Conservation (phyloP, 257 asterid genomes). For the Nicotiana paniculata region DNA sequence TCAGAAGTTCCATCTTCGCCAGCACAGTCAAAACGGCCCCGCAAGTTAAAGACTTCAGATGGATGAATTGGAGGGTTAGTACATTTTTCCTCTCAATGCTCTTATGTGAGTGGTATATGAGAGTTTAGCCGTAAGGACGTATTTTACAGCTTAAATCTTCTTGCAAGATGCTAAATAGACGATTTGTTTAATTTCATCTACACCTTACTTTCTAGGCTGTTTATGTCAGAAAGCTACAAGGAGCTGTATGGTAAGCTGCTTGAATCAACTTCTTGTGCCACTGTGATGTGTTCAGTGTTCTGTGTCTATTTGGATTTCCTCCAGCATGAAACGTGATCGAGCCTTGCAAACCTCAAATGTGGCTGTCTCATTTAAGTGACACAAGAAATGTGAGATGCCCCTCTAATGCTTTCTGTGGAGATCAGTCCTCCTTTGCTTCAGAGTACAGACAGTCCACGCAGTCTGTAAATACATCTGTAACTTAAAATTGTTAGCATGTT, state of each 20-base stretch:
- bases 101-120: not conserved
- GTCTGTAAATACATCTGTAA: not conserved
- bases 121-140: not conserved
- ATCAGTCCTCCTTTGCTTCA: not conserved
- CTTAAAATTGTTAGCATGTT: not conserved
- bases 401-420: not conserved
- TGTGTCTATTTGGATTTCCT: not conserved
- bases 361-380: not conserved
- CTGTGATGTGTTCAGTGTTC: not conserved
- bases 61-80: conserved; percentile 18
- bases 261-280: not conserved
- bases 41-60: conserved; percentile 66
- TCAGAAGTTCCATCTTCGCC: conserved; percentile 86
- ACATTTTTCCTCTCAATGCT: not conserved
- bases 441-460: not conserved
- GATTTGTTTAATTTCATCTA: not conserved
- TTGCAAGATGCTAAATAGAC: not conserved
- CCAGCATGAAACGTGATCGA: not conserved
- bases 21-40: conserved; percentile 79
- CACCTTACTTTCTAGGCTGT: not conserved
- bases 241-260: not conserved
- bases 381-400: not conserved
- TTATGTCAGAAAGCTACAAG: not conserved
- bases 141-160: not conserved
- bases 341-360: not conserved